Evolutionary conservation across 179 eudicot genomes (phyloP), one percentile per base, ranked within the genome.

Genomic region (Silene vulgaris): DNA sequence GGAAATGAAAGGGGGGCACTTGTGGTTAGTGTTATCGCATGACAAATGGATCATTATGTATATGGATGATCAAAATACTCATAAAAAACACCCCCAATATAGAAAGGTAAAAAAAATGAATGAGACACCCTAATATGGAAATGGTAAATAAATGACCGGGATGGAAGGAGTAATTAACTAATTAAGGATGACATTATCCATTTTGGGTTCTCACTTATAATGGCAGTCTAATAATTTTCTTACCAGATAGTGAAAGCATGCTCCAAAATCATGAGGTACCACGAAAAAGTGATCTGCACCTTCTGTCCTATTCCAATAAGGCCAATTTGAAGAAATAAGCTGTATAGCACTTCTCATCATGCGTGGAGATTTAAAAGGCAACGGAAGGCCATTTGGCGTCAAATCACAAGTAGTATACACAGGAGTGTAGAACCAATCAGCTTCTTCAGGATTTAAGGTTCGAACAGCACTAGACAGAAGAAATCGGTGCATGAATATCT

Each of bases 341-440:
- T 93, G 97, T 79, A 93, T 89, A 29, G 97, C 97, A 82, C 97
- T 93, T 75, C 97, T 91, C 97, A 91, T 93, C 96, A 91, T 93
- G 30, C 96, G 88, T 12, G 97, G 97, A 32, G 97, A 93, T 81
- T 93, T 93, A 80, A 93, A 93, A n/a, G 97, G 97, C 75, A 93
- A 73, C 20, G 97, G 97, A 59, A 93, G 96, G 54, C 97, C 97
- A 79, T 88, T 91, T 65, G 96, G 97, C 48, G 97, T 93, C 67
- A 93, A 82, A 79, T 93, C 97, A 79, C 97, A 93, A 21, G 96
- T 93, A 1, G 87, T 83, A 76, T 93, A 93, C 45, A 93, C 97
- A 40, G 97, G 96, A 28, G 97, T 91, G 79, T 93, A 93, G 79
- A 93, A 93, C 97, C 97, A 93, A 79, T 93, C 97, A 21, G 97